Evolutionary conservation across 768 basidiomycete genomes (phyloP), one percentile per base, ranked within the genome.

Genomic region (Mycena polygramma): DNA sequence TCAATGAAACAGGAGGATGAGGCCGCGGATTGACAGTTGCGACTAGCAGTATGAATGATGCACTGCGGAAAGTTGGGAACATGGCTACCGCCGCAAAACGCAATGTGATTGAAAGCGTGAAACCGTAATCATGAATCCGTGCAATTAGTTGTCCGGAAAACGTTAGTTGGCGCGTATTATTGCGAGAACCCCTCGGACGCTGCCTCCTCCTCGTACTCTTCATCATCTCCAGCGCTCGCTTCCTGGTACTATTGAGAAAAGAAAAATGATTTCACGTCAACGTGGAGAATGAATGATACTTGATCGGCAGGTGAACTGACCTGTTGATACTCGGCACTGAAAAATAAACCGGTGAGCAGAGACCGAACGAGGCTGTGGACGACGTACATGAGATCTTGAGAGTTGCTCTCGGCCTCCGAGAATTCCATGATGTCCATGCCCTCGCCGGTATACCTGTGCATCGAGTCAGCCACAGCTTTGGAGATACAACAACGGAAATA

Each of bases 351-450:
- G 61, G 48, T 59, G 7, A 52, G 70, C 45, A 73, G 46, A 19
- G 26, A 30, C 71, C 11, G 68, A 52, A 48, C 43, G 37, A 35
- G 68, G 22, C 30, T 0, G 14, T 8, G n/a, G 11, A 30, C 20
- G 26, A 83, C 94, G 79, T 79, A 95, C 94, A 95, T 91, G 57
- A 96, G 79, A 81, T 96, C 95, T 4, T 85, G 86, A 3, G 88
- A 83, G 77, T 95, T 95, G 77, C 92, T 95, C 82, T 95, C 94
- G 0, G 95, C 94, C 79, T 96, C 94, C 0, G 92, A 87, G 80
- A 96, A 95, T 80, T 96, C 88, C 91, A 91, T 88, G 20, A 87
- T 77, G 77, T 96, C 96, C 96, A 97, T 96, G 51, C 95, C 95
- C 79, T 97, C 95, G 15, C 90, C 92, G 11, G 90, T 93, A 78